These are phyloP conservation scores for Xylaria curta DNA, from an alignment of 495 filamentous ascomycete species.

Conservation along the genomic window DNA sequence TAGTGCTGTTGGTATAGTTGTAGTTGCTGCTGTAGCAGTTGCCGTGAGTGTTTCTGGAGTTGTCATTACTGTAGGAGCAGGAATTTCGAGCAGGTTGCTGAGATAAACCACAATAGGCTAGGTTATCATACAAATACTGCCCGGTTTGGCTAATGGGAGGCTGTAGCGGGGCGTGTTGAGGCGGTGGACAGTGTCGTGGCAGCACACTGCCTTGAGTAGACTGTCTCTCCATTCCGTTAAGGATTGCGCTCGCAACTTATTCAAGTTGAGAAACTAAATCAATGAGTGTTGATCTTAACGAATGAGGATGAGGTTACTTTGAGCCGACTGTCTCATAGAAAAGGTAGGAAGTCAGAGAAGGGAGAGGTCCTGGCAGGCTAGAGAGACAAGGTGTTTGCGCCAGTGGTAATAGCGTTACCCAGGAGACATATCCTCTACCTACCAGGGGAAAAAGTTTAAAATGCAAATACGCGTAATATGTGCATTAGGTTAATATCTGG, in stretches of 20 bases:
- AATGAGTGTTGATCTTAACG: background rate
- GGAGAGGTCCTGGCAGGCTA: background rate
- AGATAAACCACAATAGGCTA: background rate
- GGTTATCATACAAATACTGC: background rate
- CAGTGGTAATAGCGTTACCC: background rate
- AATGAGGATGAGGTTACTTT: background rate
- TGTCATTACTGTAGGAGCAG: background rate
- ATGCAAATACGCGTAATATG: background rate
- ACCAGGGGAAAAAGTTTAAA: background rate
- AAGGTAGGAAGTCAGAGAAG: background rate
- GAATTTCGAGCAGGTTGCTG: background rate
- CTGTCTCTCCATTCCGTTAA: slow-evolving; percentile 8
- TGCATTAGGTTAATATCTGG: background rate
- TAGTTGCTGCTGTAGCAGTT: background rate
- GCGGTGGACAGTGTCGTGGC: background rate
- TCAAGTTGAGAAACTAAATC: background rate
- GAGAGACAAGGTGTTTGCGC: background rate
- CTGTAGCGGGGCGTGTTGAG: background rate
- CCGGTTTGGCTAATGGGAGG: background rate
- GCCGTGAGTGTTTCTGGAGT: background rate
- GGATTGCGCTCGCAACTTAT: background rate
- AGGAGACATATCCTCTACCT: background rate
- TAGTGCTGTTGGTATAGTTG: background rate
- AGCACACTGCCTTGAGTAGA: background rate
- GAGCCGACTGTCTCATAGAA: background rate